Conservation (phyloP, 1,284 basidiomycete genomes). For the Cutaneotrichosporon dermatis region DNA sequence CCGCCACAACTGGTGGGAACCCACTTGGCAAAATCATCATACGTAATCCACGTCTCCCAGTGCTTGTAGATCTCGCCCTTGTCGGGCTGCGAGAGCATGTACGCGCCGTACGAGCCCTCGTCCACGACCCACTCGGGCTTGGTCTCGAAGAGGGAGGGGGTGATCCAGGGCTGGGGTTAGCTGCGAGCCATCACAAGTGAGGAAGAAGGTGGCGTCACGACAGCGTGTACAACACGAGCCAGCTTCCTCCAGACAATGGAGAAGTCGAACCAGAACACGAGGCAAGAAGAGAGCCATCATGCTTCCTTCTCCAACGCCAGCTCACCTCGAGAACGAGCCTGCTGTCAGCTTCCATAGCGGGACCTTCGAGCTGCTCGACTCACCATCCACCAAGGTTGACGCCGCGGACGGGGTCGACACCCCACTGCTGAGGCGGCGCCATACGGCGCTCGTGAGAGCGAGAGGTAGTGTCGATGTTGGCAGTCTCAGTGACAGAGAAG, state of each 20-base stretch:
- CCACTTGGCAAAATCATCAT: neutral
- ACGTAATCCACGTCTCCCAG: conserved; percentile 52
- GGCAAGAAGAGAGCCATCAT: no score
- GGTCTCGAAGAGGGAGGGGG: conserved; percentile 40
- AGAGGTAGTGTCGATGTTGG: no score
- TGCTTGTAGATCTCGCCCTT: conserved; percentile 36
- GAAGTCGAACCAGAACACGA: no score
- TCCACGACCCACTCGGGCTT: conserved; percentile 48
- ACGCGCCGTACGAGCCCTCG: conserved; percentile 43
- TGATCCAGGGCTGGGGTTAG: conserved; percentile 44
- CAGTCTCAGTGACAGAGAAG: no score
- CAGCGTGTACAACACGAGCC: no score
- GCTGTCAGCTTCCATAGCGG: conserved; percentile 9
- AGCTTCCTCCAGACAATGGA: no score
- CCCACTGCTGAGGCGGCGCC: conserved; percentile 28
- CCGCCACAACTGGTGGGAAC: neutral
- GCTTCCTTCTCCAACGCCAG: neutral
- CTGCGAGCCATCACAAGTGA: neutral
- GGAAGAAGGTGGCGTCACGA: neutral
- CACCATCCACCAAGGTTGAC: conserved; percentile 49
- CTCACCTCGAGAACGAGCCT: conserved; percentile 44
- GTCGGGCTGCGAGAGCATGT: conserved; percentile 29
- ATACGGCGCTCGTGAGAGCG: no score
- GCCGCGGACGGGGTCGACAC: conserved; percentile 38
- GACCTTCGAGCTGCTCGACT: no score